Evolutionary conservation across 1,284 basidiomycete species (phyloP), one percentile per base, ranked within the genome.

Genomic region (Pseudozyma tsukubaensis): DNA sequence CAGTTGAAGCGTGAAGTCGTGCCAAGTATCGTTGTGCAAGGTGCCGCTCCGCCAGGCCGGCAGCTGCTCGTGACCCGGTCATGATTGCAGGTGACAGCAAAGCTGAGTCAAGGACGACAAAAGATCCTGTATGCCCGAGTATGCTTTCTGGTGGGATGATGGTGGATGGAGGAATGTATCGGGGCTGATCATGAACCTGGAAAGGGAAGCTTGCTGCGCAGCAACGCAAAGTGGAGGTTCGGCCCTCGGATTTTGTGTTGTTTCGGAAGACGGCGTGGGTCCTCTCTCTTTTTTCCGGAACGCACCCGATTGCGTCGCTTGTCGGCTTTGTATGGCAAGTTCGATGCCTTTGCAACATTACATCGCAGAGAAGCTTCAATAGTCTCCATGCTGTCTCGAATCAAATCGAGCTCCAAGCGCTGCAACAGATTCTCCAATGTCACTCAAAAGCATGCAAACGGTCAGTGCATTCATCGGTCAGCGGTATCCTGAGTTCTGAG

Each of bases 141-240:
- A 18, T 43, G 16, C 13, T 24, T 9, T 24, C 12, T 21, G 12
- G 19, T 24, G 19, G 18, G 9, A 19, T 50, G 39, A 36, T 43
- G 43, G 42, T 59, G 24, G n/a, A n/a, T 12, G 14, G 18, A 29
- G 32, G 19, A 45, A 36, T n/a, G 36, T 32, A 11, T 7, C 3
- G 42, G 12, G n/a, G 9, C 42, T 16, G 42, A 43, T n/a, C 16
- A 18, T 9, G 16, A 43, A 43, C n/a, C 8, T 9, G 16, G 7
- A 18, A 43, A 3, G n/a, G 42, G 16, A 14, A 16, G 42, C 2
- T 43, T 18, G 39, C 34, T 50, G 48, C 48, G 50, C 56, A 51
- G 39, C 37, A 37, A 6, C 36, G 1, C 14, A 34, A 55, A 66
- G 52, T 66, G 63, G 63, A 66, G 63, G 57, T 66, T 51, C 18